Evolutionary conservation across 495 filamentous ascomycete species (phyloP).

Genomic region (Arthonia radiata): DNA sequence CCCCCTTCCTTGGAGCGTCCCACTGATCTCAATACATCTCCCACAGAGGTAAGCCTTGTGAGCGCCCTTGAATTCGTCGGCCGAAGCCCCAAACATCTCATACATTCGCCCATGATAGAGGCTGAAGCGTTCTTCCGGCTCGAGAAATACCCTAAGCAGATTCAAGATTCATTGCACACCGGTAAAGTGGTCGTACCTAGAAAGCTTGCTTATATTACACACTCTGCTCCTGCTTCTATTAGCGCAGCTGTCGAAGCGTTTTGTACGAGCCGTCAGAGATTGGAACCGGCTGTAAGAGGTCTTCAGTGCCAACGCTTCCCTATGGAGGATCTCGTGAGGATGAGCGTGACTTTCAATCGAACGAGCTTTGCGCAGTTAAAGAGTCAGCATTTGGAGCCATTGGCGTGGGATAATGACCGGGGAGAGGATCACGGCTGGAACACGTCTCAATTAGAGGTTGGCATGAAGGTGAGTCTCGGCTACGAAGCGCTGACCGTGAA

Average conservation of each 20-base stretch:
- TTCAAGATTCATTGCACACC: conserved; percentile 44
- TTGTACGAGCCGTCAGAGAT: no score
- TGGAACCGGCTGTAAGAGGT: no score
- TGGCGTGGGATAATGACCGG: conserved; percentile 29
- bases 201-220: conserved; percentile 58
- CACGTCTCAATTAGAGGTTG: conserved; percentile 35
- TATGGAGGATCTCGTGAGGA: conserved; percentile 52
- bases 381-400: conserved; percentile 66
- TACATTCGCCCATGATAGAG: conserved; percentile 47
- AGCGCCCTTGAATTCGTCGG: conserved; percentile 35
- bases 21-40: no score
- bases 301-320: no score
- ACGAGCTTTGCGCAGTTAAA: conserved; percentile 78
- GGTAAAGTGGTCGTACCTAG: conserved; percentile 49
- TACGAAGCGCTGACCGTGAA: conserved; percentile 68
- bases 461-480: conserved; percentile 75
- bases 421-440: conserved; percentile 6
- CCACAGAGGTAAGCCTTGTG: conserved; percentile 30
- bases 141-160: conserved; percentile 53
- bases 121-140: conserved; percentile 77
- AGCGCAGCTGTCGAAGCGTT: conserved; percentile 74
- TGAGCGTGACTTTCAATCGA: conserved; percentile 60
- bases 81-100: conserved; percentile 23
- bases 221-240: conserved; percentile 43
- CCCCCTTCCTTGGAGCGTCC: no score